Evolutionary conservation across 2,329 filamentous ascomycete genomes (phyloP), one percentile per base, ranked within the genome.

Genomic region (Claviceps africana): DNA sequence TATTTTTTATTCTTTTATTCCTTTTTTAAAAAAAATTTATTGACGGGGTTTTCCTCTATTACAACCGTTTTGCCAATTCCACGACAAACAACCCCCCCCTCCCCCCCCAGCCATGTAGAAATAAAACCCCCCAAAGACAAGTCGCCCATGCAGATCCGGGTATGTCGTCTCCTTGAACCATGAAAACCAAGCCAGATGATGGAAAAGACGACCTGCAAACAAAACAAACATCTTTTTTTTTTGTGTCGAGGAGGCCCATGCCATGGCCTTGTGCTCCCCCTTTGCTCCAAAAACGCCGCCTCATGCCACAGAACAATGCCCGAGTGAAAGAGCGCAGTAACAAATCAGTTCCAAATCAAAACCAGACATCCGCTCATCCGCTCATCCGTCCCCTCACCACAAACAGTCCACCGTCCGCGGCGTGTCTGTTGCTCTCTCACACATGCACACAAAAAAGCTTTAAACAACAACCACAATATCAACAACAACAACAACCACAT

Each of bases 111-210:
- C 11, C 51, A 51, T 53, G 33, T 28, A 51, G 17, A 54, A 51
- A 52, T 57, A 60, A 54, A 56, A 57, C 55, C 54, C 55, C 51
- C 40, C 52, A 28, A 33, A 50, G 35, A 25, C 54, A 48, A 40
- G 56, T 55, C 51, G 52, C 55, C 55, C 58, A 59, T 58, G 58
- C 59, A 61, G 50, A 57, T 60, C 57, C 56, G 59, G 60, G 59
- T 61, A 61, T 62, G 59, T 61, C 57, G 52, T 54, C 42, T 44
- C 53, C 53, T 57, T 55, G 53, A 54, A 60, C 55, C 22, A 7
- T 21, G 21, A 33, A 15, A 11, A 10, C 35, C 35, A 21, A 42
- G 1, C 19, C 7, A 40, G 8, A 40, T 19, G n/a, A n/a, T 28
- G 15, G 22, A 21, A 35, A 47, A 35, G 19, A 21, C 21, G 7